These are phyloP conservation scores for Aspergillus novoparasiticus DNA, from an alignment of 2,329 filamentous ascomycete species.

Conservation along the genomic window DNA sequence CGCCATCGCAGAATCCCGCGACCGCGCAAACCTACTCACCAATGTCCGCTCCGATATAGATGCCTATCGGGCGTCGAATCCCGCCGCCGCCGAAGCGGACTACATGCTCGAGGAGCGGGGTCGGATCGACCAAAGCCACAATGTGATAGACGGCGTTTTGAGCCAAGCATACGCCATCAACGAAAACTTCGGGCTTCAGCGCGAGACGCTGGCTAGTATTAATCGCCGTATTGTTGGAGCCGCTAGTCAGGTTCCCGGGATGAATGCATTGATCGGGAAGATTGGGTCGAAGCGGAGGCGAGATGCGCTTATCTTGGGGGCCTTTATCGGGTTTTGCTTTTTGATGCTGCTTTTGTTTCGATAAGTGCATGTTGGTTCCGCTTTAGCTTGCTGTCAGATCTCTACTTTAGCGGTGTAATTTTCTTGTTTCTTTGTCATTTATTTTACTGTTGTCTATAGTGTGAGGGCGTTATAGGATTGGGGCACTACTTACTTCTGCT, in stretches of 20 bases:
- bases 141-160: conserved; percentile 84
- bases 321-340: conserved; percentile 90
- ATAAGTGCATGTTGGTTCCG: conserved; percentile 43
- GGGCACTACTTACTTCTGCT: conserved; percentile 4
- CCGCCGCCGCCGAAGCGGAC: conserved; percentile 82
- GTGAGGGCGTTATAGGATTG: conserved; percentile 14
- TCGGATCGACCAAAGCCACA: conserved; percentile 85
- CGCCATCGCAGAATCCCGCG: conserved; percentile 74
- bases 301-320: conserved; percentile 89
- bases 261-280: conserved; percentile 87
- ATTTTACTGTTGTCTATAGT: conserved; percentile 12
- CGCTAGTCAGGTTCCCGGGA: conserved; percentile 86
- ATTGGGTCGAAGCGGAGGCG: conserved; percentile 94
- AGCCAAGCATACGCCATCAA: conserved; percentile 97
- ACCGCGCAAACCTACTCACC: conserved; percentile 85
- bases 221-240: conserved; percentile 88
- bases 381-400: not conserved
- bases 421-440: conserved; percentile 14
- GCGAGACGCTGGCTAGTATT: conserved; percentile 84
- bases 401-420: not conserved
- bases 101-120: conserved; percentile 94
- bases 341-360: conserved; percentile 79
- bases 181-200: conserved; percentile 83
- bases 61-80: conserved; percentile 80
- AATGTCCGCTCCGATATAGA: conserved; percentile 92